Conservation (phyloP, 345 rosid genomes). For the Triadica sebifera region DNA sequence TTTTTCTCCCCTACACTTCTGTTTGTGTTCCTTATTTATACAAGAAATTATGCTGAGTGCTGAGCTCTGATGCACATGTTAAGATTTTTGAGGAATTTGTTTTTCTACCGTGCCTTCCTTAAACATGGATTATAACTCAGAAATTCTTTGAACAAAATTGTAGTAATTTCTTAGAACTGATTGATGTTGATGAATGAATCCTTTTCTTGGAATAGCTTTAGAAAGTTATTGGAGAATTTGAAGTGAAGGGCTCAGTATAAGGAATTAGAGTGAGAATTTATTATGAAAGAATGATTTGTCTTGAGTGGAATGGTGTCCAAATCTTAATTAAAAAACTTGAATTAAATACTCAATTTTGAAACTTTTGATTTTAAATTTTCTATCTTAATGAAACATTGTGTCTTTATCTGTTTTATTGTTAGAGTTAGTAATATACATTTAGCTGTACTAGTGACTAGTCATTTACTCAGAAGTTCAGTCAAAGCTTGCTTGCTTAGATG, state of each 20-base stretch:
- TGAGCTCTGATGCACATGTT: neutral
- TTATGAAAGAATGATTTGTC: neutral
- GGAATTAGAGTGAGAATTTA: too few species aligned
- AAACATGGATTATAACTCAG: neutral
- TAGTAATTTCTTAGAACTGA: neutral
- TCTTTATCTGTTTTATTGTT: neutral
- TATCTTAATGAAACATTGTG: neutral
- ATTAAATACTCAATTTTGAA: neutral
- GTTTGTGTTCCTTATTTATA: neutral
- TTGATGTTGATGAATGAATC: too few species aligned
- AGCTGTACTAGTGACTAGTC: neutral
- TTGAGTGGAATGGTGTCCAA: neutral
- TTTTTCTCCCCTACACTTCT: neutral
- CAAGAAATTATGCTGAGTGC: neutral
- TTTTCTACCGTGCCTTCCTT: neutral
- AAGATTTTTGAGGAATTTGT: neutral
- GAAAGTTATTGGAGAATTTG: too few species aligned
- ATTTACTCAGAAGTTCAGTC: neutral
- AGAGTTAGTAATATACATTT: neutral
- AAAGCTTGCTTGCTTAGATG: neutral
- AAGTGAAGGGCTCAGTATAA: too few species aligned
- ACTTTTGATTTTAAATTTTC: neutral
- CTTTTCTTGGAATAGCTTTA: too few species aligned
- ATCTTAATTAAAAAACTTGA: constrained; percentile 4
- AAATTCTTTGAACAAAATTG: neutral